Conservation (phyloP, 176 grass and related monocot species). For the Rhynchospora breviuscula region DNA sequence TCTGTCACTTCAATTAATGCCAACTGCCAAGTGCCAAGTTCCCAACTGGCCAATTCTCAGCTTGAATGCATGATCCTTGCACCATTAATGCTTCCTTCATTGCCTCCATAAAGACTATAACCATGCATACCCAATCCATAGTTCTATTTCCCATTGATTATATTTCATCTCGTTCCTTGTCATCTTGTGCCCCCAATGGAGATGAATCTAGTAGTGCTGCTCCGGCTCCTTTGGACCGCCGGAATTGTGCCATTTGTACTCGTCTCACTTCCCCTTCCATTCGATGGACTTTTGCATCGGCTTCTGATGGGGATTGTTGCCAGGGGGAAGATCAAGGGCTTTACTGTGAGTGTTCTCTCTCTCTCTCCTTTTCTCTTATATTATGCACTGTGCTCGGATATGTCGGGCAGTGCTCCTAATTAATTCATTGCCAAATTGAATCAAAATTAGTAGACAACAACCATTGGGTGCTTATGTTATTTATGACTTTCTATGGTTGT, state of each 20-base stretch:
- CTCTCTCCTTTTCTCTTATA: background rate
- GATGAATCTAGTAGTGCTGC: background rate
- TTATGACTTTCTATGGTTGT: background rate
- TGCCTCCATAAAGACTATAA: background rate
- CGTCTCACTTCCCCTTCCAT: constrained; percentile 16
- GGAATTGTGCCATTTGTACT: constrained; percentile 22
- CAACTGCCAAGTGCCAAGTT: background rate
- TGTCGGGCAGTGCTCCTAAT: background rate
- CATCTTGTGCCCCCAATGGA: background rate
- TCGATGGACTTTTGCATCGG: constrained; percentile 7
- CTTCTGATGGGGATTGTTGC: constrained; percentile 7
- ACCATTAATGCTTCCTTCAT: background rate
- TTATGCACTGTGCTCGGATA: too few relatives aligned
- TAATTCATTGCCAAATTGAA: background rate
- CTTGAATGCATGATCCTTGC: background rate
- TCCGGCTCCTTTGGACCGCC: constrained; percentile 25
- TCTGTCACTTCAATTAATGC: background rate
- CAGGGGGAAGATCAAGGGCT: constrained; percentile 25
- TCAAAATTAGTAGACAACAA: background rate
- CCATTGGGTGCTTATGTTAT: too few relatives aligned
- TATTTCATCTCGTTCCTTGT: background rate
- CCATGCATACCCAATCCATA: background rate
- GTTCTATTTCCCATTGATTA: background rate
- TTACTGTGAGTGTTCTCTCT: background rate
- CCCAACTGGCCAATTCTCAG: background rate